phyloP scores from a whole-genome alignment of 169 alveolate genomes.

The Plasmodium sp. region DNA sequence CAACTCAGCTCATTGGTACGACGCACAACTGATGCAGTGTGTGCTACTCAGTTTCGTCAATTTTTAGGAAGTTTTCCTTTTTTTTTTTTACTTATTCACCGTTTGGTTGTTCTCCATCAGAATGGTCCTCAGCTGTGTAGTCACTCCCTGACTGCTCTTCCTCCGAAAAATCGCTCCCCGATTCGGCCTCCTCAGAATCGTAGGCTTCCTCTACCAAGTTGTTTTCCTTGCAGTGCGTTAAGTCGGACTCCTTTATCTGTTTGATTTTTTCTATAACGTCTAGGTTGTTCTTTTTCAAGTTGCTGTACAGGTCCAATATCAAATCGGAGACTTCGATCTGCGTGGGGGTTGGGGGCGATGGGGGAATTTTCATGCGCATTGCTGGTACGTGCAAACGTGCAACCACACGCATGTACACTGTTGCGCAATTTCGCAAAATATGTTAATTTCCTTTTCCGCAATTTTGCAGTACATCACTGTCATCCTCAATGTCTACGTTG shows the following conservation, averaged over 20 bases:
- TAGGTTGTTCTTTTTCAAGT: slow-evolving; percentile 44
- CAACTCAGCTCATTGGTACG: not conserved
- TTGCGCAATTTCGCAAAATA: not conserved
- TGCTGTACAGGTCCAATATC: slow-evolving; percentile 42
- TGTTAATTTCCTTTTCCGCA: not conserved
- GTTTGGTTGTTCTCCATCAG: not conserved
- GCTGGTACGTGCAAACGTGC: not conserved
- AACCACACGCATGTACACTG: not conserved
- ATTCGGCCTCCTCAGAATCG: not conserved
- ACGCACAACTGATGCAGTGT: not conserved
- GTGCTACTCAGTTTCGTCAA: not conserved
- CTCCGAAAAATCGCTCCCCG: slow-evolving; percentile 21
- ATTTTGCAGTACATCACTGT: slow-evolving; percentile 42
- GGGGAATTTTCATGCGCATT: not conserved
- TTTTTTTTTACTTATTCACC: not conserved
- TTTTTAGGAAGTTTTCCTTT: not conserved
- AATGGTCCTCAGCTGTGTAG: not conserved
- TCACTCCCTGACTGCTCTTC: slow-evolving; percentile 1
- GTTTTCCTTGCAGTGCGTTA: slow-evolving; percentile 15
- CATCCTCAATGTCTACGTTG: slow-evolving; percentile 67
- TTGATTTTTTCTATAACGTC: slow-evolving; percentile 44
- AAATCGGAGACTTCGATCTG: slow-evolving; percentile 68
- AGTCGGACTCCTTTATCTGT: slow-evolving; percentile 20
- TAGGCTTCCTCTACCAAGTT: slow-evolving; percentile 16
- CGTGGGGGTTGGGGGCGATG: not conserved